Evolutionary conservation across 306 rosid species (phyloP), one percentile per base, ranked within the genome.

Genomic region (Hippophae gyantsensis): DNA sequence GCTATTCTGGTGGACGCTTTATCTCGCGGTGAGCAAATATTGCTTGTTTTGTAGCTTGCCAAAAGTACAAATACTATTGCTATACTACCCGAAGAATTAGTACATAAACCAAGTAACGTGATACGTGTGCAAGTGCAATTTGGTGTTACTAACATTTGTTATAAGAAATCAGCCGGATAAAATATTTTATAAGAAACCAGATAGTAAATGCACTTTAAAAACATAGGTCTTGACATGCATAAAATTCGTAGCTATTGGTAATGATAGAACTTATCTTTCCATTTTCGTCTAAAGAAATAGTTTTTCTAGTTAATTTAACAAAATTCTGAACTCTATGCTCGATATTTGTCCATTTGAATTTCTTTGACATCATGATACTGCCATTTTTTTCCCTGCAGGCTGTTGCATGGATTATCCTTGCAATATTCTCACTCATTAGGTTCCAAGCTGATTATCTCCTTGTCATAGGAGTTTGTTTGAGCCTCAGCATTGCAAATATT

Each of bases 391-490:
- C 57, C 57, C 25, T 58, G 27, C 68, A 92, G 96, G 99, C 99
- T 11, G 68, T 65, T 77, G 70, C 71, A 9, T 92, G 99, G 99
- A 69, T 84, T 5, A 62, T 92, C 68, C 78, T 92, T 40, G 95
- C 81, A 63, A 86, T 92, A 76, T 92, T 92, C 79, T 92, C 99
- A 10, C 84, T 92, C 69, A 85, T 92, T 71, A 88, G 85, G 80
- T 78, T 92, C 75, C 99, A 92, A 76, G 99, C 99, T 63, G 99
- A 92, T 80, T 88, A 85, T 84, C 94, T 92, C 70, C 96, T 92
- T 14, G 95, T 92, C 18, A 61, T 88, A 8, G 99, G 95, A 78
- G 99, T 92, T 75, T 88, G 99, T 74, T 67, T 92, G 89, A 92
- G 95, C 61, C 89, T 88, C 67, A 84, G 94, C 76, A 52, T 92